Percentiles rank a stretch among this genome's conserved stretches.
phyloP scores from a whole-genome alignment of 305 asterid species.

The Rubia balearica region DNA sequence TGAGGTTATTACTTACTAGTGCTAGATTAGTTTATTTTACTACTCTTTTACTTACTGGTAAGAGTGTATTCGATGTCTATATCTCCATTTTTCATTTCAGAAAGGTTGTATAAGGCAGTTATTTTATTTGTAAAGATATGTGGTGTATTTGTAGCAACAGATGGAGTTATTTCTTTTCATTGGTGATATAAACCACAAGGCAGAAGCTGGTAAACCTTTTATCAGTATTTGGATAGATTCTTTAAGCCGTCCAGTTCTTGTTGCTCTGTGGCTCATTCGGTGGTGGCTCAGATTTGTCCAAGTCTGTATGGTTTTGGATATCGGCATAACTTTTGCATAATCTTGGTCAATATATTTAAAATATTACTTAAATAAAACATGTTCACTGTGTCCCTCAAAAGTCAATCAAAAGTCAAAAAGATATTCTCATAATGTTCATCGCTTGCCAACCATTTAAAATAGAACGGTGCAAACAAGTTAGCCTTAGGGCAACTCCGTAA shows the following conservation, averaged over 20 bases:
- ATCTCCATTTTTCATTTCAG: conserved; percentile 1
- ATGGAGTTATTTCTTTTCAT: not conserved
- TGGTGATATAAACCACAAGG: not conserved
- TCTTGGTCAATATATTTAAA: too few species aligned
- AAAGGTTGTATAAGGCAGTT: not conserved
- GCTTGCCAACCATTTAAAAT: too few species aligned
- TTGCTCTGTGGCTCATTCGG: not conserved
- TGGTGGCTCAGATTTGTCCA: not conserved
- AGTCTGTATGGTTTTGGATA: not conserved
- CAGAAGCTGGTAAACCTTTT: not conserved
- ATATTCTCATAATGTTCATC: too few species aligned
- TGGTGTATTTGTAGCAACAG: not conserved
- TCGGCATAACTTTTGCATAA: not conserved
- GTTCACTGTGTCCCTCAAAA: too few species aligned
- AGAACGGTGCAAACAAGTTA: too few species aligned
- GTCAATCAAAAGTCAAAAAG: too few species aligned
- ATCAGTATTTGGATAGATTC: not conserved
- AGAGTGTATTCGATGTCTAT: conserved; percentile 12
- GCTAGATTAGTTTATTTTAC: conserved; percentile 7
- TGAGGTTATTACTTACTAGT: not conserved
- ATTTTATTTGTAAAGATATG: not conserved
- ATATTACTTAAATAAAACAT: too few species aligned
- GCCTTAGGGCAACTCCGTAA: too few species aligned
- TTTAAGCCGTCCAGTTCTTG: not conserved
- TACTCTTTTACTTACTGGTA: not conserved